Conservation (phyloP, 352 stramenopile genomes). For the Pythium periplocum region DNA sequence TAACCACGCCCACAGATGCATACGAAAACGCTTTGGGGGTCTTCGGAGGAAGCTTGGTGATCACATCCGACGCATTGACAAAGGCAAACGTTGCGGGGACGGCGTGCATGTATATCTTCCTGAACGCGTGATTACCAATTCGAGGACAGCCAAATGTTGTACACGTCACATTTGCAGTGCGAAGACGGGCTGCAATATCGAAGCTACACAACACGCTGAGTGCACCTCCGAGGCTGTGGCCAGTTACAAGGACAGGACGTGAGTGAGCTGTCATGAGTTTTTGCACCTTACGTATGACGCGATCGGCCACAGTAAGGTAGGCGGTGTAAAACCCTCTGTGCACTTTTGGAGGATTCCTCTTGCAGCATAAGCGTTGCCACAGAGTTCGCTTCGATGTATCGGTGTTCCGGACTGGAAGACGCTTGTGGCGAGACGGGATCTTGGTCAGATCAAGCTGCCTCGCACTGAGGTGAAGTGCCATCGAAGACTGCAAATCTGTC, state of each 20-base stretch:
- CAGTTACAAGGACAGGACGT: constrained; percentile 26
- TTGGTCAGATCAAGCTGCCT: constrained; percentile 22
- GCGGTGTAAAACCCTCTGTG: constrained; percentile 39
- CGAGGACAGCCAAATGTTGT: constrained; percentile 40
- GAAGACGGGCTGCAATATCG: constrained; percentile 25
- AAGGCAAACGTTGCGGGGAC: constrained; percentile 38
- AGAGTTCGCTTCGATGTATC: constrained; percentile 9
- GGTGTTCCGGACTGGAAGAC: background rate
- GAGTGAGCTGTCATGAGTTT: constrained; percentile 16
- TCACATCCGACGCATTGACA: constrained; percentile 32
- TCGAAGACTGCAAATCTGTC: constrained; percentile 32
- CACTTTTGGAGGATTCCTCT: constrained; percentile 28
- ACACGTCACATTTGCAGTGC: constrained; percentile 26
- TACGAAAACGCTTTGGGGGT: constrained; percentile 35
- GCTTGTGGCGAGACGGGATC: background rate
- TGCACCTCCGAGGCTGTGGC: constrained; percentile 37
- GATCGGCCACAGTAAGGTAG: constrained; percentile 26
- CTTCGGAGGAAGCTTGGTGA: constrained; percentile 38
- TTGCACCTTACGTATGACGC: constrained; percentile 20
- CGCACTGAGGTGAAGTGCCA: constrained; percentile 23
- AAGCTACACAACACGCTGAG: constrained; percentile 37
- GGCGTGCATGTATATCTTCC: constrained; percentile 23
- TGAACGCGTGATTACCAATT: constrained; percentile 34
- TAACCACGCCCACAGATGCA: constrained; percentile 25
- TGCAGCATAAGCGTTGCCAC: constrained; percentile 23